Conservation (phyloP, 2,329 filamentous ascomycete genomes). For the Aureobasidium pullulans region DNA sequence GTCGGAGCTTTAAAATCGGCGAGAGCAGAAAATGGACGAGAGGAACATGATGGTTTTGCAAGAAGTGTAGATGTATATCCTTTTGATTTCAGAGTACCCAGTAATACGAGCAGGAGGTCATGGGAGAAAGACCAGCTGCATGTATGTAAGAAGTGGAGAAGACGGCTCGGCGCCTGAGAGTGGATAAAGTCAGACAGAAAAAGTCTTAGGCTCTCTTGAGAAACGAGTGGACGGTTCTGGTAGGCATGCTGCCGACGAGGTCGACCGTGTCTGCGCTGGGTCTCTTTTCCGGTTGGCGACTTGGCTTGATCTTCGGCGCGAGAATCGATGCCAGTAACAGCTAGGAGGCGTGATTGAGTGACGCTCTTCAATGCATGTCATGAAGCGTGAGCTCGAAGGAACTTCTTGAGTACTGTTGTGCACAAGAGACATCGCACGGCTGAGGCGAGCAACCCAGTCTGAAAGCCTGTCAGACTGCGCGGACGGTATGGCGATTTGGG, state of each 20-base stretch:
- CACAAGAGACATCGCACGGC: too few relatives aligned
- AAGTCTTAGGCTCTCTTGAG: background rate
- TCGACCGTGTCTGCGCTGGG: background rate
- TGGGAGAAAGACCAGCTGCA: background rate
- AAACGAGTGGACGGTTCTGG: background rate
- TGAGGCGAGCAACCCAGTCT: too few relatives aligned
- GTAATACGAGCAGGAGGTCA: background rate
- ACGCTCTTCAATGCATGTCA: too few relatives aligned
- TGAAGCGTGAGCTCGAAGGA: too few relatives aligned
- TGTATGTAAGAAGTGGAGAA: background rate
- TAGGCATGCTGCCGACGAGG: background rate
- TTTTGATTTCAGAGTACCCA: background rate
- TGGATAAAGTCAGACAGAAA: background rate
- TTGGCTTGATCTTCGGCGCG: background rate
- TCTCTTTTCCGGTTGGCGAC: background rate
- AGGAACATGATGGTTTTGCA: background rate
- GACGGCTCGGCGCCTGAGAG: background rate
- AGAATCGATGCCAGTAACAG: background rate
- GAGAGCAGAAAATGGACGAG: background rate
- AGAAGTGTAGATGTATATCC: background rate
- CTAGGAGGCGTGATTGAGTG: background rate
- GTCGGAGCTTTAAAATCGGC: too few relatives aligned
- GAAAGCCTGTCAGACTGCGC: background rate
- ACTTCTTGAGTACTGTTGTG: too few relatives aligned
- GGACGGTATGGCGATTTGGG: background rate